Evolutionary conservation across 164 flowering plant genomes (phyloP), one percentile per base, ranked within the genome.

Genomic region (Kalanchoe fedtschenkoi): DNA sequence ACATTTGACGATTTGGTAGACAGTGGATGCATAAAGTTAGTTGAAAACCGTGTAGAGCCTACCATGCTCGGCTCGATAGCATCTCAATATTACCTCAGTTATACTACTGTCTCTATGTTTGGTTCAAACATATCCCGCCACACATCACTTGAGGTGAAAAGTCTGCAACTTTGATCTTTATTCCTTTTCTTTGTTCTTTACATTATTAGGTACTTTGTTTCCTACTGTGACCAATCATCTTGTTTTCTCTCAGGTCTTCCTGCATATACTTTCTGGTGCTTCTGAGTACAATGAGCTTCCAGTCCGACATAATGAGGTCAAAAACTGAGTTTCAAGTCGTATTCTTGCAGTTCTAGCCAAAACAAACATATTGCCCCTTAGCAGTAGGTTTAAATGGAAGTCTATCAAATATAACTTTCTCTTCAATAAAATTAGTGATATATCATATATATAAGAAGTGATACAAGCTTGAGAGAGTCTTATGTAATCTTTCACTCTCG

Each of bases 221-320:
- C 26, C 26, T 34, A 6, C 34, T 64, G 1, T 53, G 16, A n/a
- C 41, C 56, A 5, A 63, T 24, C 37, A 38, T 44, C 3, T 55
- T 19, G 43, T 28, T 46, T 33, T 34, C 6, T 61, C 37, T 10
- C 57, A 92, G 98, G 89, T 83, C 66, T 88, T 89, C 72, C 75
- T 92, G 72, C 93, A 81, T 70, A 78, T 93, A 59, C 80, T 90
- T 14, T 80, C 95, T 67, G 97, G 87, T 75, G 95, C 97, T 70
- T 88, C 91, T 46, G 99, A 93, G 69, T 93, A 82, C 76, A 74
- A 89, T 76, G 97, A 93, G 76, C 96, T 93, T 68, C 99, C 99
- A 15, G 99, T 93, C 68, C 81, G 99, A 67, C 99, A 93, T 76
- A 93, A 93, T 70, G 99, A 93, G 96, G 99, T 93, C 80, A 69